Evolutionary conservation across 108 stramenopile species (phyloP).

Genomic region (Conticribra weissflogii): DNA sequence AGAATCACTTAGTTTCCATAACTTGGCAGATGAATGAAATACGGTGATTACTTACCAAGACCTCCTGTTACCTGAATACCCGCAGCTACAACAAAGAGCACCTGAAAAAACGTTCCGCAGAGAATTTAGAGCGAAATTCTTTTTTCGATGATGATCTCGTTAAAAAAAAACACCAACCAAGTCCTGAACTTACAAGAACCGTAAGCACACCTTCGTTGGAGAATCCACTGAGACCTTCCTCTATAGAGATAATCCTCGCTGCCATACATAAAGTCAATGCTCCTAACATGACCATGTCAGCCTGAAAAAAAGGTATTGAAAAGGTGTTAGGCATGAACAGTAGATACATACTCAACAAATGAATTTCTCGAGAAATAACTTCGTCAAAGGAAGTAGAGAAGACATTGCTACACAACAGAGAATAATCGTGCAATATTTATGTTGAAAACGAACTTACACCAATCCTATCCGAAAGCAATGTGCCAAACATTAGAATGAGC

Average conservation of each 20-base stretch:
- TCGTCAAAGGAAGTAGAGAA: background rate
- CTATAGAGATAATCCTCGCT: conserved; percentile 64
- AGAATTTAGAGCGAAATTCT: no score
- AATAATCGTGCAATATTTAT: background rate
- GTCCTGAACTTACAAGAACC: conserved; percentile 57
- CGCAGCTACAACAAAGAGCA: conserved; percentile 83
- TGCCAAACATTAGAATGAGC: conserved; percentile 69
- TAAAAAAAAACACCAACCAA: no score
- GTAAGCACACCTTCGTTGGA: conserved; percentile 82
- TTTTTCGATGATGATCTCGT: no score
- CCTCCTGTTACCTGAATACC: conserved; percentile 84
- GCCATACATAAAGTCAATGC: conserved; percentile 78
- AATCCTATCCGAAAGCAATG: conserved; percentile 66
- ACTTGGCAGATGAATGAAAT: no score
- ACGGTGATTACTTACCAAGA: conserved; percentile 26
- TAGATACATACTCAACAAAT: no score
- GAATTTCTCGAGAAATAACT: no score
- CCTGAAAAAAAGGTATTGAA: conserved; percentile 1
- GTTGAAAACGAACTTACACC: conserved; percentile 18
- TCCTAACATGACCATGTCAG: conserved; percentile 74
- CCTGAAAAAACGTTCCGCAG: no score
- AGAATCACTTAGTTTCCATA: no score
- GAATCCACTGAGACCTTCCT: conserved; percentile 81
- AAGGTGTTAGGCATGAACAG: no score
- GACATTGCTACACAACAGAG: background rate